Evolutionary conservation across 441 rosid genomes (phyloP).

Genomic region (Jatropha podagrica): DNA sequence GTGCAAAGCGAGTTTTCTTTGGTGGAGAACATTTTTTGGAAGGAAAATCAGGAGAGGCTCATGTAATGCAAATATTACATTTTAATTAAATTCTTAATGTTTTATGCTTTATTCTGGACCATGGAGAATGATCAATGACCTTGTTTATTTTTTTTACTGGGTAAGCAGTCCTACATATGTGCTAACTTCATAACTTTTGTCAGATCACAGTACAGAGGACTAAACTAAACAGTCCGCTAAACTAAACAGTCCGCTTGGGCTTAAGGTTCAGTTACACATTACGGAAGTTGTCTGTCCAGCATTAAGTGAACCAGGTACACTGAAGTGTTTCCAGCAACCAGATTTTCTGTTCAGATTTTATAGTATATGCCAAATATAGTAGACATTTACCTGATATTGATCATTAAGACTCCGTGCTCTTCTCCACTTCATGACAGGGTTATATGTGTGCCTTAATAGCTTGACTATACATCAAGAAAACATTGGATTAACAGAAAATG

Average conservation of each 20-base stretch:
- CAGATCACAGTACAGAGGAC: constrained; percentile 98
- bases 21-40: constrained; percentile 98
- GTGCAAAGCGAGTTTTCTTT: constrained; percentile 97
- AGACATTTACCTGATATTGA: constrained; percentile 17
- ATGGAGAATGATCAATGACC: background rate
- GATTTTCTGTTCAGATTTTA: constrained; percentile 14
- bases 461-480: too few species aligned
- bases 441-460: constrained; percentile 87
- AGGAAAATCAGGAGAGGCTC: constrained; percentile 95
- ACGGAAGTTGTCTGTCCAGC: constrained; percentile 98
- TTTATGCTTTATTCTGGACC: constrained; percentile 22
- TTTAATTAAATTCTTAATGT: constrained; percentile 25
- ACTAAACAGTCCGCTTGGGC: constrained; percentile 86
- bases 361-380: constrained; percentile 11
- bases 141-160: background rate
- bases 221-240: too few species aligned
- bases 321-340: constrained; percentile 7
- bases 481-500: too few species aligned
- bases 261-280: constrained; percentile 94
- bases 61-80: constrained; percentile 53
- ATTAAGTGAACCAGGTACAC: constrained; percentile 93
- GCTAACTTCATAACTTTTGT: constrained; percentile 31
- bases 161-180: constrained; percentile 3
- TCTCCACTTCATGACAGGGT: constrained; percentile 91
- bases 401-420: constrained; percentile 94